A percentile compares a stretch with the other conserved stretches of the same genome.
Evolutionary conservation across 2,329 filamentous ascomycete species (phyloP).

Genomic region (Aureobasidium sp.): DNA sequence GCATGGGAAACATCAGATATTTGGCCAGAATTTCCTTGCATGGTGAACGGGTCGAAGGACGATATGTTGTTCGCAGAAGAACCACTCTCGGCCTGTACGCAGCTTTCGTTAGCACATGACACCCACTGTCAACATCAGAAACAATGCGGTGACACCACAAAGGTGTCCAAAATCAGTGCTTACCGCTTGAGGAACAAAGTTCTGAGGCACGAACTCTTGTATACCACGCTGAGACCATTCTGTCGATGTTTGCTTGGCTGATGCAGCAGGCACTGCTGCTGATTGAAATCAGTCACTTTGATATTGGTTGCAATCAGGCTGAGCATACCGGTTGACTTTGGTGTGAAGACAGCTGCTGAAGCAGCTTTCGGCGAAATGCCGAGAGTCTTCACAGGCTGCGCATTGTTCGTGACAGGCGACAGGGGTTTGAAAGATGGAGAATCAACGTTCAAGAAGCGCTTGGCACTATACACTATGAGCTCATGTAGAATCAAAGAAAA

Average conservation of each 20-base stretch:
- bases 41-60: slow-evolving; percentile 40
- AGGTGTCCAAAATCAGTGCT: neutral
- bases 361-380: slow-evolving; percentile 84
- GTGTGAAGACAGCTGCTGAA: slow-evolving; percentile 81
- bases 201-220: slow-evolving; percentile 50
- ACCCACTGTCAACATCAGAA: neutral
- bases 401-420: slow-evolving; percentile 42
- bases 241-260: slow-evolving; percentile 40
- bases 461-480: slow-evolving; percentile 7
- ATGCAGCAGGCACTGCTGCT: slow-evolving; percentile 39
- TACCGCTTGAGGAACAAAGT: slow-evolving; percentile 42
- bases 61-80: slow-evolving; percentile 28
- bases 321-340: slow-evolving; percentile 43
- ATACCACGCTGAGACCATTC: slow-evolving; percentile 45
- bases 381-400: slow-evolving; percentile 55
- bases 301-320: neutral
- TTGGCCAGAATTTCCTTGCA: slow-evolving; percentile 23
- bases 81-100: slow-evolving; percentile 24
- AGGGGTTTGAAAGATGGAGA: slow-evolving; percentile 89
- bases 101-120: neutral
- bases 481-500: neutral
- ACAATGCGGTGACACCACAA: neutral
- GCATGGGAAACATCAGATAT: slow-evolving; percentile 27
- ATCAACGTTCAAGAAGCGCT: slow-evolving; percentile 67
- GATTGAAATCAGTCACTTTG: slow-evolving; percentile 17